Percentiles rank a stretch among this genome's conserved stretches.
Evolutionary conservation across 345 rosid genomes (phyloP).

Genomic region (Bruguiera parviflora): DNA sequence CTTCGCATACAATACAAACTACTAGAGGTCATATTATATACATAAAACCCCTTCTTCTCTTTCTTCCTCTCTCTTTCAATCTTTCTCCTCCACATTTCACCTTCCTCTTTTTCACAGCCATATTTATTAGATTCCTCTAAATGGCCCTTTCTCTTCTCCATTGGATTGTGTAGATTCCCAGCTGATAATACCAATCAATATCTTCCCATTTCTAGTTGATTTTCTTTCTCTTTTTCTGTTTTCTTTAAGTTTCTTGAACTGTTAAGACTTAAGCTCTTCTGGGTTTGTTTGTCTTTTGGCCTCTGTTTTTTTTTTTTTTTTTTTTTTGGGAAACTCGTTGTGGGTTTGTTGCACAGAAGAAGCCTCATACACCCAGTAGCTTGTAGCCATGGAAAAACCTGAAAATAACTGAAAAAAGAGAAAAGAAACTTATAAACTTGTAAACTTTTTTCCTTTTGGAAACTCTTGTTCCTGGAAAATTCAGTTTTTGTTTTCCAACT

Average conservation of each 20-base stretch:
- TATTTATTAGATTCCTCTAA: conserved; percentile 62
- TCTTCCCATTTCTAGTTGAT: conserved; percentile 25
- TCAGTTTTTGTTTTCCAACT: conserved; percentile 8
- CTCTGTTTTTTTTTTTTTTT: not conserved
- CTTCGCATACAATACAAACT: conserved; percentile 26
- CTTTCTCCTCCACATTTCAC: conserved; percentile 31
- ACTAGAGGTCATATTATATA: conserved; percentile 7
- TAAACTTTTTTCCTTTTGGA: conserved; percentile 10
- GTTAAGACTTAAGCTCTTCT: not conserved
- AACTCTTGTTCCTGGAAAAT: conserved; percentile 22
- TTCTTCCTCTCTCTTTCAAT: conserved; percentile 10
- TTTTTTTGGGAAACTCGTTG: conserved; percentile 17
- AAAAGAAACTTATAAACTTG: conserved; percentile 11
- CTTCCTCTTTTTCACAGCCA: conserved; percentile 44
- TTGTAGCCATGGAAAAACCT: conserved; percentile 35
- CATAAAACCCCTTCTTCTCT: conserved; percentile 8
- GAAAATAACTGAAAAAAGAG: conserved; percentile 14
- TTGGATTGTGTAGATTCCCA: conserved; percentile 57
- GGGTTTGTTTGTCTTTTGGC: conserved; percentile 3
- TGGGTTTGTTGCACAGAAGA: conserved; percentile 37
- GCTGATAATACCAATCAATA: conserved; percentile 37
- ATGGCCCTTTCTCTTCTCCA: conserved; percentile 45
- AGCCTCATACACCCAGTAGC: conserved; percentile 25
- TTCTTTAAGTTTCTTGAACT: not conserved
- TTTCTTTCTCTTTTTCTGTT: conserved; percentile 19